Base-by-base conservation (phyloP, 75 land plant genomes). In the Pinus tabuliformis region DNA sequence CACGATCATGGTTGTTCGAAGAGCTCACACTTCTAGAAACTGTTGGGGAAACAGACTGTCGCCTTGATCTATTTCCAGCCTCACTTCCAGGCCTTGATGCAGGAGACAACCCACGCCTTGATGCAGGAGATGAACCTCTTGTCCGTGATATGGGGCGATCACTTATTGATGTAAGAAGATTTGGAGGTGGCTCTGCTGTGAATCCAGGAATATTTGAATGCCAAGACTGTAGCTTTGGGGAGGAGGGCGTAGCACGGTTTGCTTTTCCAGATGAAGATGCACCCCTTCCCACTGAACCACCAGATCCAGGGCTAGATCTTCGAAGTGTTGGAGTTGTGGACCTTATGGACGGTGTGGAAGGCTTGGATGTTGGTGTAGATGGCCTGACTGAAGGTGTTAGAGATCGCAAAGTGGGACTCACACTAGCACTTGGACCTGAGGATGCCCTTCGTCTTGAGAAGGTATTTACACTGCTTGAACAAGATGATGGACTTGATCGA, bases 161-260 rank as follows among this genome's bases (percentile, higher is more conserved):
- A 45, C 80, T 75, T 72, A 87, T 16, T 22, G 91, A 92, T 56
- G 98, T 95, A 12, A 96, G 90, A 75, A 95, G 89, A 80, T 95
- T 95, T 49, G 93, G 96, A 30, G 96, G 98, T 17, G 88, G 80
- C 12, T 95, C 98, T 24, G 81, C 78, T 24, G 98, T 79, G 72
- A 92, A 93, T 14, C 86, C 98, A 15, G 86, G 87, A 20, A 86
- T 77, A 73, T 75, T 79, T 58, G 93, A 60, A 73, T 90, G 90
- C 92, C 94, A 92, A 64, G 89, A 83, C 14, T 80, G 85, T 45
- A 89, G 59, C 76, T 93, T 92, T 64, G 98, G 95, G 49, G 98
- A 94, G 4, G 91, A 78, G 52, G 94, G 92, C 54, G 79, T 83
- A 11, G 91, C 92, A 30, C 91, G 81, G 62, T 58, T 89, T 36